phyloP scores from a whole-genome alignment of 1,139 yeast species.

The Pichia sp. region DNA sequence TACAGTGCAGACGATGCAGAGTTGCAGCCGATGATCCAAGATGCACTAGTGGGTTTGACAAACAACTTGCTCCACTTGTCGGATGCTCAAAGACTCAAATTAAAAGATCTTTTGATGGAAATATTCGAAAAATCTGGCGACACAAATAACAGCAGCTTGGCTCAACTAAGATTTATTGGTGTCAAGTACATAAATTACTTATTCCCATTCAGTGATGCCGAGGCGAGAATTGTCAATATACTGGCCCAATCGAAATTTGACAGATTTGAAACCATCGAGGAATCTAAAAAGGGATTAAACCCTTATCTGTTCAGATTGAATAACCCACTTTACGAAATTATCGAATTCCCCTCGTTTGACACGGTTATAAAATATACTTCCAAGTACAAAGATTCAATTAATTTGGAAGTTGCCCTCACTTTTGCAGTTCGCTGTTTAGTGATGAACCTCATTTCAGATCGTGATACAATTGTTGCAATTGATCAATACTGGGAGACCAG shows the following conservation, averaged over 20 bases:
- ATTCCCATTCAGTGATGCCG: conserved; percentile 65
- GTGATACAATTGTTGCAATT: conserved; percentile 52
- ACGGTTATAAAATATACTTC: conserved; percentile 32
- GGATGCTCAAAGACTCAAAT: conserved; percentile 35
- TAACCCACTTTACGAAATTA: conserved; percentile 26
- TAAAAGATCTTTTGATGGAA: conserved; percentile 44
- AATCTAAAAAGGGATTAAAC: conserved; percentile 75
- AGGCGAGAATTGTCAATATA: conserved; percentile 65
- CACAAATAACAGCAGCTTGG: conserved; percentile 26
- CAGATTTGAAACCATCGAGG: conserved; percentile 68
- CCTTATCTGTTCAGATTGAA: conserved; percentile 62
- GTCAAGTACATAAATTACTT: conserved; percentile 63
- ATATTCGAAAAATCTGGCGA: conserved; percentile 34
- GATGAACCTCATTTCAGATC: conserved; percentile 55
- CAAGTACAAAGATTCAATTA: conserved; percentile 31
- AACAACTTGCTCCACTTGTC: conserved; percentile 46
- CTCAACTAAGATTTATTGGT: conserved; percentile 55
- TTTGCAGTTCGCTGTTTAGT: conserved; percentile 56
- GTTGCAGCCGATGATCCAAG: conserved; percentile 66
- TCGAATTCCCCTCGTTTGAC: conserved; percentile 34
- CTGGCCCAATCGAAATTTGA: conserved; percentile 53
- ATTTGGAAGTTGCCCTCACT: conserved; percentile 40
- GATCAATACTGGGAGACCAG: conserved; percentile 78
- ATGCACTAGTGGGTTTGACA: conserved; percentile 60
- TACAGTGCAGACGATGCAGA: conserved; percentile 62